Conservation (phyloP, 257 asterid species). For the Echium plantagineum region DNA sequence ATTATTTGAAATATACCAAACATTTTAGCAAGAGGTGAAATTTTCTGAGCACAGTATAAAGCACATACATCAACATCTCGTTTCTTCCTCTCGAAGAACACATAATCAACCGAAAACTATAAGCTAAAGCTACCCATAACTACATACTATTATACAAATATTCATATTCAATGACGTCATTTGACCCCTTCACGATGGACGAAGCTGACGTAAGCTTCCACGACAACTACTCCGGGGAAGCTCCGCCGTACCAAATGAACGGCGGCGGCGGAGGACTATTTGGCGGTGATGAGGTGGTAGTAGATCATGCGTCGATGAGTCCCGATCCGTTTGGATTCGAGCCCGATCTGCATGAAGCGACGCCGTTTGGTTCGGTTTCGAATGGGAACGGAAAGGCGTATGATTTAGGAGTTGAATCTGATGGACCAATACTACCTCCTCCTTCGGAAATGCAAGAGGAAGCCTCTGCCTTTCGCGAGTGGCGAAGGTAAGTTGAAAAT, state of each 20-base stretch:
- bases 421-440: slow-evolving; percentile 82
- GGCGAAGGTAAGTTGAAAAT: slow-evolving; percentile 50
- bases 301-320: slow-evolving; percentile 39
- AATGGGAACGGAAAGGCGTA: slow-evolving; percentile 7
- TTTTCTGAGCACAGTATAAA: no score
- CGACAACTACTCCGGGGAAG: slow-evolving; percentile 33
- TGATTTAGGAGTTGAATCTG: slow-evolving; percentile 35
- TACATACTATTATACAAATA: no score
- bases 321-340: slow-evolving; percentile 74
- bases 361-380: slow-evolving; percentile 16
- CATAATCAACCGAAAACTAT: no score
- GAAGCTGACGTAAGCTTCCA: slow-evolving; percentile 54
- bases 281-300: slow-evolving; percentile 42
- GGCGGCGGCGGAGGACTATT: slow-evolving; percentile 6
- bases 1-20: no score
- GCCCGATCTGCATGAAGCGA: slow-evolving; percentile 24
- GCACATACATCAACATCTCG: neutral
- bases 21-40: no score
- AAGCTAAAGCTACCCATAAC: no score
- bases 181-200: slow-evolving; percentile 61
- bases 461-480: slow-evolving; percentile 83
- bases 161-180: slow-evolving; percentile 36
- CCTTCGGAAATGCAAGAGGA: slow-evolving; percentile 77
- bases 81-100: neutral
- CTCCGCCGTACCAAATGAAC: slow-evolving; percentile 14